Evolutionary conservation across 2,329 filamentous ascomycete species (phyloP), one percentile per base, ranked within the genome.

Genomic region (Nemania bipapillata): DNA sequence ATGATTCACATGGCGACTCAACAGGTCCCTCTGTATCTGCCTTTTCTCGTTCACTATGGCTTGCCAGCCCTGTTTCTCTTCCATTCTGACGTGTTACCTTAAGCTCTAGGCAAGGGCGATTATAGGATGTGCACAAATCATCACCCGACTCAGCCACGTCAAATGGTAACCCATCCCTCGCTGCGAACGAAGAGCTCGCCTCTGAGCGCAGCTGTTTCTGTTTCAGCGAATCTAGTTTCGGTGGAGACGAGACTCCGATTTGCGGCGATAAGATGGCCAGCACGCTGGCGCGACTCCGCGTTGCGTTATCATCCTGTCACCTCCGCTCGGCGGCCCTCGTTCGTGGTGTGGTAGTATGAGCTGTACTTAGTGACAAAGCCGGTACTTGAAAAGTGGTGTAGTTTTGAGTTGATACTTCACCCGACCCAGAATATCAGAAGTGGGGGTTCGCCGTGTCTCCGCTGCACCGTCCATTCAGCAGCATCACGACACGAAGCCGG

Each of bases 321-420:
- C 9, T 32, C 59, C n/a, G 26, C 37, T 20, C 17, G n/a, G n/a
- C 37, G 11, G 3, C 22, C 11, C 28, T 15, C 11, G 35, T 53
- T 37, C 30, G 17, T 50, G 22, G 47, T 4, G 22, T 50, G 47
- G 45, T 42, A 11, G 8, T 20, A 20, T 12, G 32, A 40, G 15
- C 47, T 28, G 30, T 61, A 26, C 30, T 20, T 28, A 37, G 12
- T 22, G 58, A 47, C 30, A 12, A 12, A 24, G 50, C 50, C n/a
- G 15, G 40, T 28, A 40, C 52, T 45, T 30, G 30, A 37, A 63
- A 63, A 50, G 61, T 63, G 61, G 61, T 63, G 61, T 40, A 57
- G 45, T 55, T 20, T 5, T 15, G 8, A n/a, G n/a, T 50, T 26
- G 26, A 26, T 30, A 30, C 47, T 6, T 20, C 32, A 11, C 32